A percentile compares a stretch with the other conserved stretches of the same genome.
phyloP scores from a whole-genome alignment of 2,329 filamentous ascomycete species.

The Trichoderma citrinoviride region DNA sequence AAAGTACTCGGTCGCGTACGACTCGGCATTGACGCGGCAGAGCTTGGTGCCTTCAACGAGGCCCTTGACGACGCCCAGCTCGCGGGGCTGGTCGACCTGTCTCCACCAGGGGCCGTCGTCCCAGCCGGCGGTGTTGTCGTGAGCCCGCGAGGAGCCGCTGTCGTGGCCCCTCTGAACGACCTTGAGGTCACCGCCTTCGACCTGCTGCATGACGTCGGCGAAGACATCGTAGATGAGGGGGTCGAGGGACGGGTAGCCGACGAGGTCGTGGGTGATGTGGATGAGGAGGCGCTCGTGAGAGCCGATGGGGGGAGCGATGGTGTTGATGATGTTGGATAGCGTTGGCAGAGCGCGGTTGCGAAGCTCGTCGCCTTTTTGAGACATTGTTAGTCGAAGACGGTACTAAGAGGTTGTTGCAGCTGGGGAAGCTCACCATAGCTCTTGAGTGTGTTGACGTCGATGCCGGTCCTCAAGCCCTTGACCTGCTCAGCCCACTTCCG shows the following conservation, averaged over 20 bases:
- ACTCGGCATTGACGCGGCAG: conserved; percentile 82
- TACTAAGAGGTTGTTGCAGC: not conserved
- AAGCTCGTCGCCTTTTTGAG: conserved; percentile 76
- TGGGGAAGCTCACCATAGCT: conserved; percentile 37
- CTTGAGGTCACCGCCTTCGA: conserved; percentile 91
- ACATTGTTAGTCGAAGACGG: not conserved
- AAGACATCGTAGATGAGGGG: conserved; percentile 90
- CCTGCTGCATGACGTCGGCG: conserved; percentile 95
- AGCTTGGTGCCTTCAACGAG: conserved; percentile 87
- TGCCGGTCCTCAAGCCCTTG: conserved; percentile 52
- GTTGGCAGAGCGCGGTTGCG: conserved; percentile 85
- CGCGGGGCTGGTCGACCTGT: conserved; percentile 64
- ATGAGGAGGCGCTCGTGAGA: conserved; percentile 96
- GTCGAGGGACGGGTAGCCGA: conserved; percentile 91
- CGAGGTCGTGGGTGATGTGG: conserved; percentile 93
- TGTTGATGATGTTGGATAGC: conserved; percentile 92
- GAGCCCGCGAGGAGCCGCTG: conserved; percentile 64
- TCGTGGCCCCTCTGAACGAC: conserved; percentile 94
- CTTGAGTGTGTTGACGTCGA: conserved; percentile 74
- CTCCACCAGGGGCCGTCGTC: conserved; percentile 97
- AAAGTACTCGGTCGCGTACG: conserved; percentile 84
- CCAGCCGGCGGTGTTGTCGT: conserved; percentile 67
- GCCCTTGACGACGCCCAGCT: conserved; percentile 76
- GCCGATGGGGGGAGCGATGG: conserved; percentile 91
- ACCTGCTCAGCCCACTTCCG: conserved; percentile 96